Percentiles rank a stretch among this genome's conserved stretches.
Evolutionary conservation across 495 filamentous ascomycete species (phyloP).

Genomic region (Margaritispora aquatica): DNA sequence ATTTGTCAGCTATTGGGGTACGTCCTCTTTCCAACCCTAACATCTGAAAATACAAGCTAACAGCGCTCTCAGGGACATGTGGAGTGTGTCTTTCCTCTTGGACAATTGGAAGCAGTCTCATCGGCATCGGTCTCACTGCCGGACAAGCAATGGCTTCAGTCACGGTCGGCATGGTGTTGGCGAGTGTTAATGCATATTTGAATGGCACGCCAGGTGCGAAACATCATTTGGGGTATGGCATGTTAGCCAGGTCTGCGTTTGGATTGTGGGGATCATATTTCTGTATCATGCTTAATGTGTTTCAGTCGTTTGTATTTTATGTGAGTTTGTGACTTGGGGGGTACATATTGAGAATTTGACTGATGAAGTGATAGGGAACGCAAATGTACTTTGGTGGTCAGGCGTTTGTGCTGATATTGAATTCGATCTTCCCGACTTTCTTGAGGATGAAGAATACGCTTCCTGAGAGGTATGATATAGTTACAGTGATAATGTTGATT

Average conservation of each 20-base stretch:
- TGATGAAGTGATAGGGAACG: constrained; percentile 29
- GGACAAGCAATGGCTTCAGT: constrained; percentile 4
- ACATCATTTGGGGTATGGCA: constrained; percentile 9
- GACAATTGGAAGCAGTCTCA: constrained; percentile 7
- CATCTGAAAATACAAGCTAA: too few relatives aligned
- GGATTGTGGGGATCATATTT: constrained; percentile 6
- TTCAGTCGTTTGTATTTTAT: constrained; percentile 46
- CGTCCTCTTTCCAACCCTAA: not conserved
- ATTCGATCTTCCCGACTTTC: constrained; percentile 2
- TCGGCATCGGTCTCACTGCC: constrained; percentile 7
- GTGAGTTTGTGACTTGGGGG: constrained; percentile 30
- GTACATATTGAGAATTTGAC: not conserved
- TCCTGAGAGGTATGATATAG: constrained; percentile 4
- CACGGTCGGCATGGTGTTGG: not conserved
- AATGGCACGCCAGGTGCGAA: constrained; percentile 1
- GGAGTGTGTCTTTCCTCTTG: constrained; percentile 1
- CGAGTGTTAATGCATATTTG: not conserved
- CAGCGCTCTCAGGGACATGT: constrained; percentile 5
- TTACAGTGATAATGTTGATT: not conserved
- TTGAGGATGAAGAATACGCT: constrained; percentile 6
- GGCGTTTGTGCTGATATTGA: constrained; percentile 4
- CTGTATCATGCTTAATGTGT: constrained; percentile 3
- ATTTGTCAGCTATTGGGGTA: constrained; percentile 2
- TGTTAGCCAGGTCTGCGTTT: constrained; percentile 1
- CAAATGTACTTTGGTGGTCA: constrained; percentile 50